A percentile compares a stretch with the other conserved stretches of the same genome.
Conservation (phyloP, 768 basidiomycete species). For the Boletus eberwhitei region DNA sequence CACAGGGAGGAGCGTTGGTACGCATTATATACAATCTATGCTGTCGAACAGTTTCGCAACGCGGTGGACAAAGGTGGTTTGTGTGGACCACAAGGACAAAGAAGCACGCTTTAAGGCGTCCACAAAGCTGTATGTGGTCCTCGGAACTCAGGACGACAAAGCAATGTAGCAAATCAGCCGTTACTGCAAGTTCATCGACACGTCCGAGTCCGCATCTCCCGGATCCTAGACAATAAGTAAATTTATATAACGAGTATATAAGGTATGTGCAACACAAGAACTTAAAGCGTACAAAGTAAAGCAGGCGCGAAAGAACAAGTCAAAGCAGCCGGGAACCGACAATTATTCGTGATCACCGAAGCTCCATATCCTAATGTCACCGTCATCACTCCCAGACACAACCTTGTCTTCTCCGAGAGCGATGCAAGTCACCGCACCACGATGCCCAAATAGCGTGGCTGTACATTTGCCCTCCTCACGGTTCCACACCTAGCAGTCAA, state of each 20-base stretch:
- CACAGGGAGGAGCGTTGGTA: background rate
- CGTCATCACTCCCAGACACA: slow-evolving; percentile 93
- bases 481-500: slow-evolving; percentile 74
- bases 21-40: slow-evolving; percentile 13
- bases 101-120: background rate
- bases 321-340: background rate
- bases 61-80: slow-evolving; percentile 7
- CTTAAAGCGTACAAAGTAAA: background rate
- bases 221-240: too few relatives aligned
- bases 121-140: slow-evolving; percentile 1
- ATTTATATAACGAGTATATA: slow-evolving; percentile 2
- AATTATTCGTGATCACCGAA: slow-evolving; percentile 40
- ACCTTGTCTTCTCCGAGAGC: slow-evolving; percentile 93
- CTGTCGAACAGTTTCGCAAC: background rate
- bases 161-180: background rate
- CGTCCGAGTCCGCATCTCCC: background rate
- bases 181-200: background rate
- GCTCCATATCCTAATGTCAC: slow-evolving; percentile 83
- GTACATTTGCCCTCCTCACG: slow-evolving; percentile 85
- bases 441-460: slow-evolving; percentile 89
- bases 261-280: background rate
- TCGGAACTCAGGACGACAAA: background rate
- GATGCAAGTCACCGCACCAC: slow-evolving; percentile 90
- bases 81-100: slow-evolving; percentile 12
- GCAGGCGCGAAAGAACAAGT: background rate